A percentile compares a stretch with the other conserved stretches of the same genome.
These are phyloP conservation scores for Eremothecium cymbalariae DNA, from an alignment of 1,139 yeast genomes.

Conservation along the genomic window DNA sequence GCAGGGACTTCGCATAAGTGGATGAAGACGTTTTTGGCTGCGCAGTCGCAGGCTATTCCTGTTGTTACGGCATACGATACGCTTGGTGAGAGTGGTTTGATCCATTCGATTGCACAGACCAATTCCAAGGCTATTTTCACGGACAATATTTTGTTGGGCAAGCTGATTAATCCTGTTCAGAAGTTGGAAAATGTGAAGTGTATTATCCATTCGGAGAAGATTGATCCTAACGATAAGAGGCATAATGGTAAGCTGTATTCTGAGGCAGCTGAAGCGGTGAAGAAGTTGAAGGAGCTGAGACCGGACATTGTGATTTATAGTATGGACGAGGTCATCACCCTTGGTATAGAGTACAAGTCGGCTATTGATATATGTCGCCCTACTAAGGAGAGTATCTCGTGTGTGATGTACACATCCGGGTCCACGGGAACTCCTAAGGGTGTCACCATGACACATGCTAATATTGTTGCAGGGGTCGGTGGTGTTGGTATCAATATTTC, in stretches of 20 bases:
- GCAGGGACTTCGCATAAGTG: slow-evolving; percentile 81
- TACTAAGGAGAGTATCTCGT: slow-evolving; percentile 65
- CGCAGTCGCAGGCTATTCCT: slow-evolving; percentile 70
- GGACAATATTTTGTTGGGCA: slow-evolving; percentile 62
- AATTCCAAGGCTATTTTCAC: slow-evolving; percentile 72
- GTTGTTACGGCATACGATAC: slow-evolving; percentile 97
- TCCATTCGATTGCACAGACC: slow-evolving; percentile 78
- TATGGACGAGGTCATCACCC: slow-evolving; percentile 53
- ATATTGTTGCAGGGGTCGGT: slow-evolving; percentile 73
- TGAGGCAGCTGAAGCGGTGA: slow-evolving; percentile 50
- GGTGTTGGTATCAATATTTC: slow-evolving; percentile 68
- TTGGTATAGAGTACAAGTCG: slow-evolving; percentile 48
- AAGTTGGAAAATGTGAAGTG: slow-evolving; percentile 54
- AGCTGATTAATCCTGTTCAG: slow-evolving; percentile 64
- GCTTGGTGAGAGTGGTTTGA: slow-evolving; percentile 84
- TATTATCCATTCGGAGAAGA: slow-evolving; percentile 62
- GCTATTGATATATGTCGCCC: slow-evolving; percentile 39
- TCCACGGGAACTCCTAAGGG: slow-evolving; percentile 98
- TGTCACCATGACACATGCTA: slow-evolving; percentile 73
- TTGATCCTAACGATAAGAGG: slow-evolving; percentile 58
- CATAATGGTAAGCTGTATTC: slow-evolving; percentile 49
- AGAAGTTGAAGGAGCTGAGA: slow-evolving; percentile 50
- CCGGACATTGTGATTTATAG: slow-evolving; percentile 71
- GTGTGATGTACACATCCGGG: slow-evolving; percentile 98
- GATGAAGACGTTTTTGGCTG: slow-evolving; percentile 82